These are phyloP conservation scores for Nakazawaea ambrosiae DNA, from an alignment of 805 yeast species.

Conservation along the genomic window DNA sequence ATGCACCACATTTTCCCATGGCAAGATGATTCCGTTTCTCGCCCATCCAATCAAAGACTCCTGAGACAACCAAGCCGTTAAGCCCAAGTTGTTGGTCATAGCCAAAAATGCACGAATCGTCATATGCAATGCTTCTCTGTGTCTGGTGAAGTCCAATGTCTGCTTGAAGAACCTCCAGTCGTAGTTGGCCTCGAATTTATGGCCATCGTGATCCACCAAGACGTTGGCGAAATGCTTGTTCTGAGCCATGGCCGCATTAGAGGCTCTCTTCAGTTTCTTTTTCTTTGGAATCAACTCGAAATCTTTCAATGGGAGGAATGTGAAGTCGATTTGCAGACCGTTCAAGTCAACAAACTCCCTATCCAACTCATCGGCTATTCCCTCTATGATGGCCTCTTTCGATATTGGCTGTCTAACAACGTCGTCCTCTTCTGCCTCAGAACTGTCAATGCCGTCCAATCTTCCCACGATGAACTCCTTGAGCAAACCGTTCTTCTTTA, in stretches of 20 bases:
- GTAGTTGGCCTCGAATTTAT: constrained; percentile 33
- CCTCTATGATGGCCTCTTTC: constrained; percentile 18
- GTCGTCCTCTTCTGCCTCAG: constrained; percentile 17
- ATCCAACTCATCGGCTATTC: constrained; percentile 20
- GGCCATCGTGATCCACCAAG: constrained; percentile 22
- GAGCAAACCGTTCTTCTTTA: constrained; percentile 25
- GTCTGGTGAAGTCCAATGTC: constrained; percentile 27
- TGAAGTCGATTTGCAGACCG: constrained; percentile 14
- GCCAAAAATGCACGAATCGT: constrained; percentile 38
- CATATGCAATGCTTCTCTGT: constrained; percentile 39
- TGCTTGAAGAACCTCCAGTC: constrained; percentile 64
- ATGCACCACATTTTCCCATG: constrained; percentile 46
- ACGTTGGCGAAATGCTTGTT: constrained; percentile 26
- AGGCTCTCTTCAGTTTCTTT: constrained; percentile 22
- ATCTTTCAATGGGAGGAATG: constrained; percentile 15
- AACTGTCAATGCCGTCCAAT: constrained; percentile 11
- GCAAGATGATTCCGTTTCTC: constrained; percentile 41
- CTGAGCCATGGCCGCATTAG: constrained; percentile 23
- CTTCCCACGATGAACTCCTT: constrained; percentile 27
- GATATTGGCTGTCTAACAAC: constrained; percentile 25
- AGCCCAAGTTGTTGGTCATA: constrained; percentile 33
- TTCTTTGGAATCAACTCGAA: constrained; percentile 23
- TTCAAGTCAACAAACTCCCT: constrained; percentile 23
- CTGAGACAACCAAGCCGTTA: constrained; percentile 40
- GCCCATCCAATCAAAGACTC: constrained; percentile 45